phyloP scores from a whole-genome alignment of 805 yeast species.

The Cyberlindnera maclurae region DNA sequence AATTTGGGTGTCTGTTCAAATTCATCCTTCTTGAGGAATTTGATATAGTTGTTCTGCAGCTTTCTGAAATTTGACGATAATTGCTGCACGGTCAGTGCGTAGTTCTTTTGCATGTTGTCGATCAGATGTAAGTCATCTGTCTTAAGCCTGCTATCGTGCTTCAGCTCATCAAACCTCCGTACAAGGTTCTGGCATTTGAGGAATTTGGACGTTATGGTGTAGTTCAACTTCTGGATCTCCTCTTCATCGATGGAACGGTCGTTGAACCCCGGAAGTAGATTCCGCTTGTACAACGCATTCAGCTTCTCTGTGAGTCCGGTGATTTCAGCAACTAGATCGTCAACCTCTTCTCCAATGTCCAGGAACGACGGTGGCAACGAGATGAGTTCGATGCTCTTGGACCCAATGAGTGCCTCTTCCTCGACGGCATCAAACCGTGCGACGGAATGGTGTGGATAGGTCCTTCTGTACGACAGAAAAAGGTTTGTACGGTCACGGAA shows the following conservation, averaged over 20 bases:
- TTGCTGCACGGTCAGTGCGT: conserved; percentile 81
- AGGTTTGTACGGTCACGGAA: conserved; percentile 93
- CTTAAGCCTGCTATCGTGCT: conserved; percentile 25
- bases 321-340: conserved; percentile 48
- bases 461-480: conserved; percentile 79
- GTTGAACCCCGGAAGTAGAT: conserved; percentile 79
- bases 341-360: conserved; percentile 67
- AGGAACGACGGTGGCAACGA: conserved; percentile 73
- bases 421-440: conserved; percentile 22
- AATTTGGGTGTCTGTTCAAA: conserved; percentile 38
- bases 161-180: conserved; percentile 50
- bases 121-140: conserved; percentile 54
- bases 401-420: conserved; percentile 25
- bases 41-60: conserved; percentile 83
- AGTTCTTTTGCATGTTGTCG: conserved; percentile 72
- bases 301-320: conserved; percentile 50
- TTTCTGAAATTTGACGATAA: conserved; percentile 73
- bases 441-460: conserved; percentile 61
- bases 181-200: conserved; percentile 75
- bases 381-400: conserved; percentile 45
- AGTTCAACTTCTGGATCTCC: conserved; percentile 72
- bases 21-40: conserved; percentile 76
- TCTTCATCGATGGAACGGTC: conserved; percentile 73
- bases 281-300: conserved; percentile 67
- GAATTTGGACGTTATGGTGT: conserved; percentile 63